Conservation (phyloP, 306 rosid genomes). For the Vicia villosa region DNA sequence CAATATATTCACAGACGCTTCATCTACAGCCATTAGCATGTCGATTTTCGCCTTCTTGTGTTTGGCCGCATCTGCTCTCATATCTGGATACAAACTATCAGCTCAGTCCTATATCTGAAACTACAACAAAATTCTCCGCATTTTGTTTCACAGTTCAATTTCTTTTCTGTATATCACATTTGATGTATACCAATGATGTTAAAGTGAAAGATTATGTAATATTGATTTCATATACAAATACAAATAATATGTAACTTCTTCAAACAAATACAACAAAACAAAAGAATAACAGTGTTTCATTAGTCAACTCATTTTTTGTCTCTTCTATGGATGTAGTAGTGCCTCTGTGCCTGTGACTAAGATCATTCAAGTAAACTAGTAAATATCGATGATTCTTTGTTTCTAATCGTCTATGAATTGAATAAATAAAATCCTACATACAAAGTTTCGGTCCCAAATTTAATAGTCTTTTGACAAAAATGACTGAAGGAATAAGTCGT, state of each 20-base stretch:
- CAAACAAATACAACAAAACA: conserved; percentile 47
- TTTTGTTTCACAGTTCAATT: conserved; percentile 28
- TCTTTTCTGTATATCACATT: conserved; percentile 23
- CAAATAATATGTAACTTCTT: not conserved
- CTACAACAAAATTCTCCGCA: not conserved
- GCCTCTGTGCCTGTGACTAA: conserved; percentile 34
- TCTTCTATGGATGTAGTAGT: conserved; percentile 14
- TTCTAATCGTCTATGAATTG: conserved; percentile 28
- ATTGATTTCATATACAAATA: conserved; percentile 28
- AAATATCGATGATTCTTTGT: conserved; percentile 28
- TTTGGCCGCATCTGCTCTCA: conserved; percentile 52
- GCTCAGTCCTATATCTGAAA: conserved; percentile 61
- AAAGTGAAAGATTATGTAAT: conserved; percentile 11
- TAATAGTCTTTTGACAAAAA: conserved; percentile 47
- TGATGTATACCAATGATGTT: conserved; percentile 32
- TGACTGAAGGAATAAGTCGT: conserved; percentile 49
- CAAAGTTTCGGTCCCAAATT: conserved; percentile 13
- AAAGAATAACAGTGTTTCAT: conserved; percentile 42
- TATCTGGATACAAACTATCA: conserved; percentile 70
- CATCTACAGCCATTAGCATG: conserved; percentile 71
- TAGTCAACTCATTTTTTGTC: conserved; percentile 7
- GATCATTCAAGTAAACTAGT: conserved; percentile 14
- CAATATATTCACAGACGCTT: conserved; percentile 67
- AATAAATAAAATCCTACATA: conserved; percentile 36
- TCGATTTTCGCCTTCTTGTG: conserved; percentile 64